Evolutionary conservation across 257 asterid genomes (phyloP).

Genomic region (Primulina huaijiensis): DNA sequence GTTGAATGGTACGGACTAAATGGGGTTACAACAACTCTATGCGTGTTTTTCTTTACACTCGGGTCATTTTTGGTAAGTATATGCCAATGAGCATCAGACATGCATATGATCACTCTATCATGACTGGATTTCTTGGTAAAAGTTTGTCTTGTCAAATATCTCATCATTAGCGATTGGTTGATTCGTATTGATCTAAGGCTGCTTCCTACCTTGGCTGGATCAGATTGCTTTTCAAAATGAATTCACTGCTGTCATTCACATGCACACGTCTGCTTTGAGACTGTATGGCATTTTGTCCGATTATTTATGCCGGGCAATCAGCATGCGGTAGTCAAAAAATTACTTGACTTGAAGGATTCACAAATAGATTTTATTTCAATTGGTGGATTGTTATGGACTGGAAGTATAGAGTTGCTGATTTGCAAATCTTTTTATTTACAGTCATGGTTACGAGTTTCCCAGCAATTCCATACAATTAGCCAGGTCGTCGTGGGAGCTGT

Average conservation of each 20-base stretch:
- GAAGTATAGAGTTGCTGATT: neutral
- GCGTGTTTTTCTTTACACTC: constrained; percentile 35
- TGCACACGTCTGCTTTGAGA: neutral
- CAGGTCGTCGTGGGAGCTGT: constrained; percentile 73
- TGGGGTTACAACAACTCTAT: constrained; percentile 39
- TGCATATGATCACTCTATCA: neutral
- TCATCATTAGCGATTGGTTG: neutral
- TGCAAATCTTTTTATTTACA: constrained; percentile 30
- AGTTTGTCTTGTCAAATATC: neutral
- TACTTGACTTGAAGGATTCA: too few species aligned
- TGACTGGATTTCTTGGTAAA: constrained; percentile 1
- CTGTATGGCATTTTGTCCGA: neutral
- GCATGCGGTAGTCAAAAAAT: neutral
- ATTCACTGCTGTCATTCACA: neutral
- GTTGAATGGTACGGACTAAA: constrained; percentile 53
- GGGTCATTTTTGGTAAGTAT: constrained; percentile 73
- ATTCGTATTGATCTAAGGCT: neutral
- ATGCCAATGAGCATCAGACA: neutral
- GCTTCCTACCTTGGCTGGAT: neutral
- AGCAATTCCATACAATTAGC: constrained; percentile 56
- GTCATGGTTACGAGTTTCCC: constrained; percentile 89
- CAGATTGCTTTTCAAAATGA: too few species aligned
- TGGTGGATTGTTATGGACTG: neutral
- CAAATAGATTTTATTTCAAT: too few species aligned
- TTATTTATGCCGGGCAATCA: neutral